Evolutionary conservation across 768 basidiomycete species (phyloP), one percentile per base, ranked within the genome.

Genomic region (Cyclocybe cylindracea): DNA sequence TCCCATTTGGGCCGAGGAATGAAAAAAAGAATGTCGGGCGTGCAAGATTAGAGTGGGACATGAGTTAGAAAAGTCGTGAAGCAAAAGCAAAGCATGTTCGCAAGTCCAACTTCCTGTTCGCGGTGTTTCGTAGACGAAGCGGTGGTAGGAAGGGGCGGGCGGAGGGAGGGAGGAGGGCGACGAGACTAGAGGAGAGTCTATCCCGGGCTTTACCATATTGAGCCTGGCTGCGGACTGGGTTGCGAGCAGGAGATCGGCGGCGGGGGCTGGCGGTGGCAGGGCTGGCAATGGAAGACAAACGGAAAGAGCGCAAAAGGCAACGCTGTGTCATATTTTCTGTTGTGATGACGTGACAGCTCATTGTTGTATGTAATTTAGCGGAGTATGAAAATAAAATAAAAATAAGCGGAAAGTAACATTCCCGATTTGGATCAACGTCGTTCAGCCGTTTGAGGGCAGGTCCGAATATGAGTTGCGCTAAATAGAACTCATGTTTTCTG

Each of bases 391-490:
- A 54, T 8, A 11, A 33, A 39, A 37, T 46, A 36, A 38, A 50
- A 42, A 19, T 51, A 45, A 45, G 50, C 32, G 46, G 40, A 34
- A 47, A 33, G 47, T 33, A n/a, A 34, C 37, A 35, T 37, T 53
- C 38, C 41, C 45, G 36, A 53, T 54, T 39, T 44, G 24, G 34
- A 36, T 44, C 47, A 41, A 41, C 39, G 29, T 35, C 39, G 34
- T 44, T 32, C 50, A 35, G 42, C 46, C 53, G 44, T 16, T 16
- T 58, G 42, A 50, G 53, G 55, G 55, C 55, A 59, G 61, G 61
- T 47, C 61, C 61, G 61, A 62, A 62, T 55, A 62, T 46, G 44
- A 53, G 46, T n/a, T 48, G 36, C 18, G 29, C 41, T 39, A 51
- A 48, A 50, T 14, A 10, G 6, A 34, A 18, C 31, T 40, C n/a